phyloP scores from a whole-genome alignment of 805 yeast genomes.

The Hanseniaspora nectarophila region DNA sequence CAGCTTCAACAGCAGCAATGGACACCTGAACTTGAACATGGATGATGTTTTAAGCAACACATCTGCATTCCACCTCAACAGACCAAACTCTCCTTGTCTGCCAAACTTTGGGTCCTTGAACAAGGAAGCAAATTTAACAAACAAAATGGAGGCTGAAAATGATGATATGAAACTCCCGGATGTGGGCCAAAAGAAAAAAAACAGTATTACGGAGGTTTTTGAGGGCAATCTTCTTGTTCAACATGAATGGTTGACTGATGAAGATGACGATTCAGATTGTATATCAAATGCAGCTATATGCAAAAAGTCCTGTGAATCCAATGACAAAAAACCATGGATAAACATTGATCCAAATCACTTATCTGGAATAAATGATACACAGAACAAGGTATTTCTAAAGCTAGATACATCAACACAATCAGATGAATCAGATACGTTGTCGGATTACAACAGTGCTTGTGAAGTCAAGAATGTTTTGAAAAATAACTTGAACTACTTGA shows the following conservation, averaged over 20 bases:
- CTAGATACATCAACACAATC: background rate
- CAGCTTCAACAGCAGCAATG: background rate
- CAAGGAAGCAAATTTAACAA: background rate
- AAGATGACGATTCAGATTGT: background rate
- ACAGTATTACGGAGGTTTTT: background rate
- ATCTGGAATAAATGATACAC: background rate
- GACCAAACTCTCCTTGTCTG: background rate
- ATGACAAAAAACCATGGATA: background rate
- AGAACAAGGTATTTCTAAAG: background rate
- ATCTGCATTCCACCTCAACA: background rate
- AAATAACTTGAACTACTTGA: background rate
- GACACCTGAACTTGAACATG: background rate
- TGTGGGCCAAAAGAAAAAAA: background rate
- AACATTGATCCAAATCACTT: background rate
- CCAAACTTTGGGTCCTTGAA: conserved; percentile 3
- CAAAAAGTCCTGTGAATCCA: background rate
- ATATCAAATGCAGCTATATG: background rate
- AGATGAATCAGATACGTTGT: conserved; percentile 9
- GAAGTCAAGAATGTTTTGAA: background rate
- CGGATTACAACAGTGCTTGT: conserved; percentile 10
- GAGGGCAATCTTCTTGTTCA: conserved; percentile 7
- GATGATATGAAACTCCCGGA: background rate
- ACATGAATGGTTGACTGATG: conserved; percentile 1
- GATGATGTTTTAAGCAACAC: background rate
- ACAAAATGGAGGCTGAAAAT: too few species aligned